phyloP scores from a whole-genome alignment of 176 grass and related monocot genomes.

The Juncus inflexus region DNA sequence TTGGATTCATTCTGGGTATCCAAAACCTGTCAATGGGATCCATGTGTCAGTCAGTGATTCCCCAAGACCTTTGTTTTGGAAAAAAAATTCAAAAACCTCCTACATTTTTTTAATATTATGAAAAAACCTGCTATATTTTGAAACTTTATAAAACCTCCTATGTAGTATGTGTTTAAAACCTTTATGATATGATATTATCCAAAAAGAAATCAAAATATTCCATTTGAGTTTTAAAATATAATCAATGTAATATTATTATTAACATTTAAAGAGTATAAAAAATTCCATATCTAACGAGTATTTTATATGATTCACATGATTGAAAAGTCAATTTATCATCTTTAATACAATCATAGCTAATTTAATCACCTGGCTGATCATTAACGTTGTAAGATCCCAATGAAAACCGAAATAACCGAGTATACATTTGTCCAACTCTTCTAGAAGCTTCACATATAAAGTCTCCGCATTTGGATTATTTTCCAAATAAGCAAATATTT shows the following conservation, averaged over 20 bases:
- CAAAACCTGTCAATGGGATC: conserved; percentile 39
- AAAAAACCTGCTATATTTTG: too few species aligned
- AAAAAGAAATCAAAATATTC: too few species aligned
- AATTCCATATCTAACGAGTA: not conserved
- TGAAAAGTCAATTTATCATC: not conserved
- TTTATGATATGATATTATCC: too few species aligned
- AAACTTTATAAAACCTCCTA: too few species aligned
- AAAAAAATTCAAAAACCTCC: too few species aligned
- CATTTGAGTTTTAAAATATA: too few species aligned
- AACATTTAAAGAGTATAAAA: not conserved
- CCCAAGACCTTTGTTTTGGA: too few species aligned
- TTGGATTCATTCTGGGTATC: conserved; percentile 44
- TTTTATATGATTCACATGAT: not conserved
- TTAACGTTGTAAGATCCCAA: conserved; percentile 51
- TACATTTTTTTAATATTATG: too few species aligned
- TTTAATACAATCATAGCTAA: not conserved
- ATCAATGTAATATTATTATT: too few species aligned
- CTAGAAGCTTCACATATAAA: conserved; percentile 55
- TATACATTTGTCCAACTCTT: conserved; percentile 82
- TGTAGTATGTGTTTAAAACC: too few species aligned
- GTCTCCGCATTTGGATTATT: conserved; percentile 27
- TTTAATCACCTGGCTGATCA: conserved; percentile 53
- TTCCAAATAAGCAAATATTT: conserved; percentile 50
- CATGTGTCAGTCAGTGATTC: not conserved
- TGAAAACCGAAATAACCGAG: conserved; percentile 74